phyloP scores from a whole-genome alignment of 169 alveolate species.

The Theileria parva region DNA sequence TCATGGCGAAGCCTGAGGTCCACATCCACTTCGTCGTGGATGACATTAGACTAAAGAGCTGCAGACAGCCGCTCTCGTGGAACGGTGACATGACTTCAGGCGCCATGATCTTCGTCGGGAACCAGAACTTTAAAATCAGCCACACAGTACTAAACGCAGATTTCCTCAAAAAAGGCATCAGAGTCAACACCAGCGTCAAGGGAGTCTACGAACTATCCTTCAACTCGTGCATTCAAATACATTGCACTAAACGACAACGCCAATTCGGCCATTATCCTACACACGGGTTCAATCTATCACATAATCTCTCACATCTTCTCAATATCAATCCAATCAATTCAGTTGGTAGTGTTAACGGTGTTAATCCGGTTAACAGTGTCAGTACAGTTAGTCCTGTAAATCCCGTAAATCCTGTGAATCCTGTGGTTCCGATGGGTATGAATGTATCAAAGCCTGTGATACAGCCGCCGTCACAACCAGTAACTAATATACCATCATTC shows the following conservation, averaged over 20 bases:
- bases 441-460: neutral
- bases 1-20: constrained; percentile 23
- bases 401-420: neutral
- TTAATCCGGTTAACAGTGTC: neutral
- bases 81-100: constrained; percentile 23
- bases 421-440: neutral
- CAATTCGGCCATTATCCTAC: constrained; percentile 3
- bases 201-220: constrained; percentile 21
- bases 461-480: neutral
- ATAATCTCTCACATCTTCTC: neutral
- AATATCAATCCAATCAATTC: neutral
- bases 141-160: neutral
- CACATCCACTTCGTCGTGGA: constrained; percentile 48
- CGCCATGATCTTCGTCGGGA: constrained; percentile 43
- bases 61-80: constrained; percentile 59
- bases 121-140: constrained; percentile 24
- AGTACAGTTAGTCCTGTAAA: neutral
- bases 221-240: constrained; percentile 64
- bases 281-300: neutral
- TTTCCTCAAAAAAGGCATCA: constrained; percentile 31
- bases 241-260: constrained; percentile 21
- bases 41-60: constrained; percentile 22
- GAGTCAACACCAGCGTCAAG: constrained; percentile 27
- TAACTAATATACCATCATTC: neutral
- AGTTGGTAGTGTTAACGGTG: neutral